Base-by-base conservation (phyloP, 805 yeast species). In the Tetrapisispora arboricola region DNA sequence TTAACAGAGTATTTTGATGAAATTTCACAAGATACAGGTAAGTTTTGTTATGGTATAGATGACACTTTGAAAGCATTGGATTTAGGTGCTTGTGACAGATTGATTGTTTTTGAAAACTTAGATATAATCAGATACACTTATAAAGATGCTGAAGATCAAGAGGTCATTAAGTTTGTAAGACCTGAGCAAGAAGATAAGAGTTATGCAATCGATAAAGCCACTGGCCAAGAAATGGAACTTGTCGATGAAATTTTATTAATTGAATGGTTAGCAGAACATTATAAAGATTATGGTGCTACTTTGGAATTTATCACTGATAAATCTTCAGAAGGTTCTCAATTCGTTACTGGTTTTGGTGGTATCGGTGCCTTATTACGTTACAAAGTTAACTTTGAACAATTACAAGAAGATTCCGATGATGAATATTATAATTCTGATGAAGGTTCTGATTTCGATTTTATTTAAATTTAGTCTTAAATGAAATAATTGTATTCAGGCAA, bases 241-340 rank as follows among this genome's bases (percentile, higher is more conserved):
- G 75, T 83, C 29, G 79, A 78, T 40, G 97, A 92, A 63, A 79
- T 78, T 66, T 77, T 86, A 31, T 73, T 92, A 54, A 74, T 92
- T 50, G 98, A 92, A 68, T 92, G 99, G 99, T 72, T 92, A 49
- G 97, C 98, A 38, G 98, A 90, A 69, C 85, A 87, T 67, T 92
- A 92, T 69, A 83, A 80, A 62, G 83, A 75, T 57, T 92, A 76
- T 57, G 99, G 99, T 75, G 95, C 98, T 40, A 77, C 82, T 45
- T 74, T 92, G 55, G 99, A 92, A 70, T 92, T 92, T 55, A 95
- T 92, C 52, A 84, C 96, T 38, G 97, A 92, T 70, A 80, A 86
- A 68, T 84, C 95, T 18, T 81, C 94, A 33, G 99, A 92, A 68
- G 99, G 99, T 72, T 94, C 97, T 35, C 99, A 92, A 71, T 92